Percentiles rank a stretch among this genome's conserved stretches.
These are phyloP conservation scores for Alternaria triticina DNA, from an alignment of 2,329 filamentous ascomycete species.

Conservation along the genomic window DNA sequence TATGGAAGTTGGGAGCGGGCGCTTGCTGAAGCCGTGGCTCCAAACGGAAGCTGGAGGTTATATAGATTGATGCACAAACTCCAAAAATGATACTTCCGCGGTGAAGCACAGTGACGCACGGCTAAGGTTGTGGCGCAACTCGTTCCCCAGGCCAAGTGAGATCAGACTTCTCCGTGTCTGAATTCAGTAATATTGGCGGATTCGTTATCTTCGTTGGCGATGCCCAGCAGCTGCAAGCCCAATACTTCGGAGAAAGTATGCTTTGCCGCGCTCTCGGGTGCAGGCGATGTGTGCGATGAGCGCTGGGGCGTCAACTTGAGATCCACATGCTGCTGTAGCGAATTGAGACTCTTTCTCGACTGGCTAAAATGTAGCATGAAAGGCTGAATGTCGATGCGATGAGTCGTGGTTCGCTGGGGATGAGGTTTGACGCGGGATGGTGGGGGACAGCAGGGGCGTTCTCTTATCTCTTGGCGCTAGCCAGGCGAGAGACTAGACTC, in stretches of 20 bases:
- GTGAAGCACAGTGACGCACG: conserved; percentile 38
- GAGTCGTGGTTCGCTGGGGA: conserved; percentile 20
- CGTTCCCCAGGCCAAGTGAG: conserved; percentile 29
- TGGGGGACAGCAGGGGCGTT: conserved; percentile 40
- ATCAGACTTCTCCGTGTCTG: conserved; percentile 30
- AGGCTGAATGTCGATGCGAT: conserved; percentile 26
- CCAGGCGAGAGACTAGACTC: conserved; percentile 27
- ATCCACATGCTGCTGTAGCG: conserved; percentile 10
- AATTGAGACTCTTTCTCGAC: conserved; percentile 14
- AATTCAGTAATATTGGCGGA: conserved; percentile 21
- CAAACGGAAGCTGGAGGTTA: conserved; percentile 27
- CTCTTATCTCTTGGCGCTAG: conserved; percentile 46
- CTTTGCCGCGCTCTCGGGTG: conserved; percentile 15
- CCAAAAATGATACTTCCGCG: conserved; percentile 42
- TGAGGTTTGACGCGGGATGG: conserved; percentile 36
- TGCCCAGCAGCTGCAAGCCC: conserved; percentile 11
- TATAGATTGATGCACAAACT: conserved; percentile 29
- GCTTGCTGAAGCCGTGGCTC: conserved; percentile 22
- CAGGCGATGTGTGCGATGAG: conserved; percentile 21
- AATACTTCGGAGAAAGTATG: conserved; percentile 23
- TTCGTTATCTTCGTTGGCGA: conserved; percentile 37
- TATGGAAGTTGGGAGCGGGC: conserved; percentile 14
- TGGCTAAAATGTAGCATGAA: conserved; percentile 4
- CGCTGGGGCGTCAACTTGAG: conserved; percentile 20
- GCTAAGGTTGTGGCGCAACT: conserved; percentile 28